Conservation (phyloP, 345 rosid species). For the Hibiscus tridactylites region DNA sequence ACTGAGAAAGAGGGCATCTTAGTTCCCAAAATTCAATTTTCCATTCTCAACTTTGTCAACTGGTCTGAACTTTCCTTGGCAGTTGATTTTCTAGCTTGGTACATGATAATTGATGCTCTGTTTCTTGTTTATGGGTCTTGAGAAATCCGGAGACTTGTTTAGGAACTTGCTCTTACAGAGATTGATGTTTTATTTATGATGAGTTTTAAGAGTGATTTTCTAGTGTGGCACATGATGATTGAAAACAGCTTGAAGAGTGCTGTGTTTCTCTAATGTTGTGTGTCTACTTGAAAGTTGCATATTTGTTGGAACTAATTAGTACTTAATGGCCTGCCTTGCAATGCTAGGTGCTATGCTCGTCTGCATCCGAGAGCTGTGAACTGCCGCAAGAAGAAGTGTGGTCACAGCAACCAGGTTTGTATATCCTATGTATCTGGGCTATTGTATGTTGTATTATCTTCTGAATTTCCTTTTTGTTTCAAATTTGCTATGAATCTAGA, state of each 20-base stretch:
- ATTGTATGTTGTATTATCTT: neutral
- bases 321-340: neutral
- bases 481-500: neutral
- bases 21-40: conserved; percentile 15
- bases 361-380: conserved; percentile 93
- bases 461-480: neutral
- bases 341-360: conserved; percentile 5
- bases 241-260: neutral
- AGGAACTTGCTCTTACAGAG: no score
- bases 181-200: no score
- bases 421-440: neutral
- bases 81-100: conserved; percentile 66
- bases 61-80: conserved; percentile 14
- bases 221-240: no score
- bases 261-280: neutral
- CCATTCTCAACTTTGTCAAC: conserved; percentile 31
- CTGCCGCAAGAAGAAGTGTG: conserved; percentile 98
- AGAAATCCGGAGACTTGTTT: no score
- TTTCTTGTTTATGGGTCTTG: no score
- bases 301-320: conserved; percentile 11
- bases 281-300: conserved; percentile 31
- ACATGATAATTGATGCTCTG: conserved; percentile 14
- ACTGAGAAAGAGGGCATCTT: conserved; percentile 20
- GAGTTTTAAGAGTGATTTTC: no score
- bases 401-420: conserved; percentile 92